These are phyloP conservation scores for Ceriops decandra DNA, from an alignment of 345 rosid genomes.

Conservation along the genomic window DNA sequence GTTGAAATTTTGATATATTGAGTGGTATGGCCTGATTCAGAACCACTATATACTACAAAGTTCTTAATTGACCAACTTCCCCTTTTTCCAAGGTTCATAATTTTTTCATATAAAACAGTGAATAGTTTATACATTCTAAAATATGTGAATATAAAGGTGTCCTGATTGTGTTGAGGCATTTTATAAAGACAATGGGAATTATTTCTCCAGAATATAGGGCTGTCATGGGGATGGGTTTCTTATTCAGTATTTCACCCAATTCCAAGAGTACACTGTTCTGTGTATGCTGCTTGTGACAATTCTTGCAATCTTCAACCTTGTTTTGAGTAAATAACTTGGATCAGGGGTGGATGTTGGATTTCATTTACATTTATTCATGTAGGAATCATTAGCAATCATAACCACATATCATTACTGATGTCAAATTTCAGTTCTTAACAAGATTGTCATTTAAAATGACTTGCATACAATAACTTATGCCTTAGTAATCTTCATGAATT, in stretches of 20 bases:
- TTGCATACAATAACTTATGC: no score
- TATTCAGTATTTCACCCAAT: background rate
- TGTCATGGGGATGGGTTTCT: background rate
- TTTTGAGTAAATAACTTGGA: background rate
- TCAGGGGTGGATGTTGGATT: background rate
- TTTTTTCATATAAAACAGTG: background rate
- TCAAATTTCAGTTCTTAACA: no score
- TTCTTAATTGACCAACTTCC: background rate
- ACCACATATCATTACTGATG: background rate
- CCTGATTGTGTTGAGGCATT: no score
- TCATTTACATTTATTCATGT: background rate
- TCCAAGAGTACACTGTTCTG: background rate
- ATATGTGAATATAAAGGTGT: no score
- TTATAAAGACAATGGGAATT: background rate
- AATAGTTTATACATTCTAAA: no score
- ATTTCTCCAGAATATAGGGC: background rate
- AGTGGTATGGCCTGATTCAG: background rate
- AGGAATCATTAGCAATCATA: background rate
- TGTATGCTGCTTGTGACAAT: background rate
- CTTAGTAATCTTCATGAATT: no score
- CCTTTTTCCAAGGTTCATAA: background rate
- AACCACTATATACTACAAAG: no score
- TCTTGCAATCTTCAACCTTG: background rate
- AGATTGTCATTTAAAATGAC: no score
- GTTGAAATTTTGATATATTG: constrained; percentile 3